Evolutionary conservation across 2,329 filamentous ascomycete genomes (phyloP).

Genomic region (Diaporthe humulicola): DNA sequence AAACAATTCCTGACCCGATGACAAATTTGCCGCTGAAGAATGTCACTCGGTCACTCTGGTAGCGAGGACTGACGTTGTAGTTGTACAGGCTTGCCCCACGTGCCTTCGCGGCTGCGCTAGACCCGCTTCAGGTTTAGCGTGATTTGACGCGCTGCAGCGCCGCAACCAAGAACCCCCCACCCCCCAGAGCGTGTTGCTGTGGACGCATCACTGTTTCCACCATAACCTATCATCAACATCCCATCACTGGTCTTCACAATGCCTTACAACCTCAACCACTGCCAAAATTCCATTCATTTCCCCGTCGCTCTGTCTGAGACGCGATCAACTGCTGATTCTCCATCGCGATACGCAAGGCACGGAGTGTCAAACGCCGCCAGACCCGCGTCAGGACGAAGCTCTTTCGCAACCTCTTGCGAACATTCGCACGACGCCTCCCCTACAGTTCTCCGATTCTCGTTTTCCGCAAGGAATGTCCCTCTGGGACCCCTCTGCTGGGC

Average conservation of each 20-base stretch:
- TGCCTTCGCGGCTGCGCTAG: background rate
- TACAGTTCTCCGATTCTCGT: conserved; percentile 82
- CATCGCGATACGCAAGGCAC: conserved; percentile 51
- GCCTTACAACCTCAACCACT: conserved; percentile 44
- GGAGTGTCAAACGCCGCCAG: conserved; percentile 37
- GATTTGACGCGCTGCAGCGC: conserved; percentile 33
- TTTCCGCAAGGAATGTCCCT: conserved; percentile 77
- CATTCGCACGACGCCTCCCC: conserved; percentile 79
- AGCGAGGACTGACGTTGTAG: background rate
- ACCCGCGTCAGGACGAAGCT: conserved; percentile 51
- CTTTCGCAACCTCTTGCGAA: conserved; percentile 58
- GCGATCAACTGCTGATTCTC: conserved; percentile 42
- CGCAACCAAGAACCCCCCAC: no score
- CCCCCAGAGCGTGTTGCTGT: background rate
- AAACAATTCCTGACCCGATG: background rate
- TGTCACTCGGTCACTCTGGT: background rate
- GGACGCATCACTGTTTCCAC: background rate
- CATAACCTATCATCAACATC: conserved; percentile 18
- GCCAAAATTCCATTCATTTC: conserved; percentile 39
- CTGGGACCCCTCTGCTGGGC: conserved; percentile 56
- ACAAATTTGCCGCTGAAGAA: background rate
- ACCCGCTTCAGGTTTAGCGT: background rate
- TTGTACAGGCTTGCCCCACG: background rate
- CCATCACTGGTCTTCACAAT: conserved; percentile 43
- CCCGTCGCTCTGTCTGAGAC: conserved; percentile 48